Conservation (phyloP, 2,329 filamentous ascomycete genomes). For the Sordariomycetes sp. region DNA sequence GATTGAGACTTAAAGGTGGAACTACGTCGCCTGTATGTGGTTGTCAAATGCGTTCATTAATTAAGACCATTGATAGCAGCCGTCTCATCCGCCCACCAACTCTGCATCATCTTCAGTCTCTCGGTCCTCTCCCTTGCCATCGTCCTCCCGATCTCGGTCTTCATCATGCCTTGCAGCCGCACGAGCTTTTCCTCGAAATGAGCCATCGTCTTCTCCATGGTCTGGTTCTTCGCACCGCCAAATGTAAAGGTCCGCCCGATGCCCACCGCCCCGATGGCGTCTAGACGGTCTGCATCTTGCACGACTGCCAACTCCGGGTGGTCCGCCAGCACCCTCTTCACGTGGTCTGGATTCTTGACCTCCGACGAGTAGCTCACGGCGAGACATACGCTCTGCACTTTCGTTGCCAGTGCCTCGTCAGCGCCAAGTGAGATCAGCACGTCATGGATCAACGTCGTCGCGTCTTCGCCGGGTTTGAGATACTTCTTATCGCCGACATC, state of each 20-base stretch:
- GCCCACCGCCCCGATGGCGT: constrained; percentile 81
- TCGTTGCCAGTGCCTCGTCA: constrained; percentile 45
- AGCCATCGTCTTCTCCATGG: constrained; percentile 55
- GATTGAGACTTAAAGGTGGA: no score
- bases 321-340: constrained; percentile 49
- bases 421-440: constrained; percentile 50
- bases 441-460: constrained; percentile 43
- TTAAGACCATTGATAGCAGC: no score
- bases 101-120: constrained; percentile 40
- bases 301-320: constrained; percentile 64
- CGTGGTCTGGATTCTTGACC: constrained; percentile 50
- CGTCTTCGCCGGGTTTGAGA: constrained; percentile 45
- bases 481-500: constrained; percentile 88
- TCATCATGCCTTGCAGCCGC: constrained; percentile 54
- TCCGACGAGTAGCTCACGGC: constrained; percentile 75
- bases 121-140: constrained; percentile 45
- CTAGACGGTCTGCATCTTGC: constrained; percentile 88
- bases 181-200: constrained; percentile 75
- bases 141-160: constrained; percentile 45
- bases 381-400: constrained; percentile 63
- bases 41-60: no score
- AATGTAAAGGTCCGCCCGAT: constrained; percentile 60
- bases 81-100: constrained; percentile 50
- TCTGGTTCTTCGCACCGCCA: constrained; percentile 53
- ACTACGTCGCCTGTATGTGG: no score